Evolutionary conservation across 495 filamentous ascomycete species (phyloP), one percentile per base, ranked within the genome.

Genomic region (Bryoglossum gracile): DNA sequence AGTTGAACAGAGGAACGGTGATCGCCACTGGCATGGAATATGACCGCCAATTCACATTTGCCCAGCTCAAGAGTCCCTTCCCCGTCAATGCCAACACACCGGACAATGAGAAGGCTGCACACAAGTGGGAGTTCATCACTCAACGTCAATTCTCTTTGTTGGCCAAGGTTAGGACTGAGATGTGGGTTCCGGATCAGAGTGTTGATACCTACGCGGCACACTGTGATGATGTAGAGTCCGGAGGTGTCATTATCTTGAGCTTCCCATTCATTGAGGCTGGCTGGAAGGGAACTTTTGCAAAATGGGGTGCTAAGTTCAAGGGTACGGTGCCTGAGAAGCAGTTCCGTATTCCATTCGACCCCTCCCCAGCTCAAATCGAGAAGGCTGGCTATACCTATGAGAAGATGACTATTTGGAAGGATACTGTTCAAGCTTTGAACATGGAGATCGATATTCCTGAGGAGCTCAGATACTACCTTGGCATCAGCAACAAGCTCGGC

Each of bases 31-130:
- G 90, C 3, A 72, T 97, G 37, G 73, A 84, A 62, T 85, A 83
- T 62, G 91, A 97, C 63, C 82, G 91, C 1, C 79, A 87, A 55
- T 95, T 89, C 71, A 84, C 78, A 40, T 87, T 95, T 55, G 58
- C 58, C 8, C 81, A 88, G 62, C 70, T 82, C 23, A 76, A 76
- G 60, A 68, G 68, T 57, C 72, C 70, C 8, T 74, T 73, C 35
- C 71, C 72, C 14, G 67, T 69, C 35, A 45, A 60, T 19, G 50
- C 65, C 13, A 56, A 68, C 36, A 53, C 60, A 13, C 50, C 68
- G 1, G 60, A 66, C 4, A 64, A 64, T 35, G 66, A 68, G 41
- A 73, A 72, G 50, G 62, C 65, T 18, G 61, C 68, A 28, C 72
- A 75, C 53, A 66, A 71, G 24, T 97, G 89, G 89, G 73, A 75